phyloP scores from a whole-genome alignment of 768 basidiomycete species.

The Trametes meyenii region DNA sequence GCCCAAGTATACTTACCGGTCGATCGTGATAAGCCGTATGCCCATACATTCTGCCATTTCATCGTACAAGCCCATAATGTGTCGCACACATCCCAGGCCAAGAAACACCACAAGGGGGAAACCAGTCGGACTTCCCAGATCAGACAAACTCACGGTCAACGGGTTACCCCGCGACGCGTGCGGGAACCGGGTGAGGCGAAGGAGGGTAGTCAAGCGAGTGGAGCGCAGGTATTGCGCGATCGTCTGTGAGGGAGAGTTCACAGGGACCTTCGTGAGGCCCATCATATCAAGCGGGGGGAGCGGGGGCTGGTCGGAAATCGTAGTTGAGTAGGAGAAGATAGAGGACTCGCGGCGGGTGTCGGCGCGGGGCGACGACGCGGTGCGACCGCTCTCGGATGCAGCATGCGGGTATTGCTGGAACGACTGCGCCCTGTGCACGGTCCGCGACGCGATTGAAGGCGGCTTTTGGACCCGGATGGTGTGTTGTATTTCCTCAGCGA shows the following conservation, averaged over 20 bases:
- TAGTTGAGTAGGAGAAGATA: slow-evolving; percentile 31
- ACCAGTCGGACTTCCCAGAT: slow-evolving; percentile 84
- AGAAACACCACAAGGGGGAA: slow-evolving; percentile 90
- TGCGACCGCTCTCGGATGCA: slow-evolving; percentile 24
- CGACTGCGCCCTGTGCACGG: slow-evolving; percentile 31
- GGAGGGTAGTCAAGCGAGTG: slow-evolving; percentile 76
- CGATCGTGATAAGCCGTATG: slow-evolving; percentile 90
- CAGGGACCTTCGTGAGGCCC: slow-evolving; percentile 47
- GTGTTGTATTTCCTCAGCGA: slow-evolving; percentile 78
- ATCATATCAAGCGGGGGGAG: slow-evolving; percentile 31
- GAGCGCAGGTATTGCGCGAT: slow-evolving; percentile 90
- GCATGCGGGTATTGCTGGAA: slow-evolving; percentile 30
- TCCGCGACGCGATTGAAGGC: slow-evolving; percentile 41
- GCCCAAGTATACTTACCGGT: slow-evolving; percentile 57
- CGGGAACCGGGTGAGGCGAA: slow-evolving; percentile 78
- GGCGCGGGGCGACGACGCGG: slow-evolving; percentile 24
- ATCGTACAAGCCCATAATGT: slow-evolving; percentile 94
- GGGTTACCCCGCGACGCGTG: slow-evolving; percentile 77
- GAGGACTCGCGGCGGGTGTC: slow-evolving; percentile 31
- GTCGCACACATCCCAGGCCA: slow-evolving; percentile 91
- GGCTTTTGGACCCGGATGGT: slow-evolving; percentile 64
- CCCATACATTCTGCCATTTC: slow-evolving; percentile 91
- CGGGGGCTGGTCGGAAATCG: slow-evolving; percentile 29
- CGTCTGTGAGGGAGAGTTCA: slow-evolving; percentile 58
- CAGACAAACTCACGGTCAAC: slow-evolving; percentile 88